Evolutionary conservation across 2,329 filamentous ascomycete genomes (phyloP), one percentile per base, ranked within the genome.

Genomic region (Fusarium sp.): DNA sequence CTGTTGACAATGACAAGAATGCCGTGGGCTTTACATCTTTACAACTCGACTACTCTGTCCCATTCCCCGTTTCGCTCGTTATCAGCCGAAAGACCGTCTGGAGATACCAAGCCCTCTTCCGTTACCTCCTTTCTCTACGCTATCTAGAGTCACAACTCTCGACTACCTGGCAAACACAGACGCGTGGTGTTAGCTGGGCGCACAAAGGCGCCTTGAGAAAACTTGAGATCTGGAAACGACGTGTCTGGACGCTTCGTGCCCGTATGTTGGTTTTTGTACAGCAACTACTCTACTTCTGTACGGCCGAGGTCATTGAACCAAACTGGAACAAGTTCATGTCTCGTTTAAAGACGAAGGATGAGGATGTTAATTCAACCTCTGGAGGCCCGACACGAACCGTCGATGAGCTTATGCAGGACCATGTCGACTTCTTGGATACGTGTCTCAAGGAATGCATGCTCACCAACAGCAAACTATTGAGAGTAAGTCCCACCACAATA

Each of bases 401-500:
- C 2, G 96, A 99, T 77, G 94, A 98, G 82, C 83, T 99, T 77
- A 99, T 99, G 96, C 94, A 98, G 82, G 94, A 98, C 77, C 96
- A 99, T 81, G 94, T 99, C 65, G 96, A 98, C 81, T 99, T 99
- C 79, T 83, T 99, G 49, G 96, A 98, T 75, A 98, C 96, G 6
- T 99, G 96, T 79, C 85, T 99, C 75, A 99, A 98, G 82, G 96
- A 98, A 82, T 98, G 96, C 83, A 98, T 98, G 94, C 86, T 99
- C 70, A 99, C 96, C 22, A 98, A 99, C 79, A 94, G 93, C 77
- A 98, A 97, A 82, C 86, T 99, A 9, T 83, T 99, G 8, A 91
- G 94, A 81, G 95, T 97, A 86, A 71, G 85, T 80, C 24, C 14
- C 42, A 45, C 42, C 14, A 12, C 25, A 10, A 41, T 30, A 8